Evolutionary conservation across 257 asterid genomes (phyloP), one percentile per base, ranked within the genome.

Genomic region (Solanum chaucha): DNA sequence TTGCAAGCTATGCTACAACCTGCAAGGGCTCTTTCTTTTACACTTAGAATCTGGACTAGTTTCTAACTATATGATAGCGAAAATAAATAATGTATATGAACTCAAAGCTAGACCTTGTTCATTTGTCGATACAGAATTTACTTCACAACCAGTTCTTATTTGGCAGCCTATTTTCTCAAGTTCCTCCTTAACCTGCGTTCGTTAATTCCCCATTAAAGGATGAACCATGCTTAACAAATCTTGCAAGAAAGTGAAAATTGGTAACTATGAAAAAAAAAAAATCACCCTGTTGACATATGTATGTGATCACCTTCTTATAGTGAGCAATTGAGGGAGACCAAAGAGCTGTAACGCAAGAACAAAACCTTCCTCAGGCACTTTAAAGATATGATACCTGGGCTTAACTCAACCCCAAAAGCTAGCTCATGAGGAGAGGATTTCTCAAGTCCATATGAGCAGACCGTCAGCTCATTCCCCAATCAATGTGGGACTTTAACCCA

Each of bases 291-390:
- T 88, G n/a, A 94, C 61, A 15, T 51, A 0, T 15, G 61, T 94
- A 59, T 93, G 91, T 5, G 98, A 95, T 10, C 93, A 92, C 93
- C 93, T 85, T 91, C 91, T 94, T n/a, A 95, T 94, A 0, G 98
- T 93, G 51, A 95, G 96, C 96, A 98, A 95, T 55, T 93, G 98
- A 75, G 98, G 98, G 68, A 98, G 93, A 61, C 95, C 97, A 86
- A 95, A 90, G 70, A 96, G 92, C 99, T 96, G 51, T 8, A 32
- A 12, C 41, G 10, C 20, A 82, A 20, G 65, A 40, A 15, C 32
- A 11, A 85, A 38, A 30, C 3, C 19, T 48, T 22, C 13, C 4
- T 74, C 51, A 72, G 13, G 8, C 7, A 35, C 19, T 51, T 51
- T 0, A 51, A 51, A 51, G 8, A 14, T 15, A 51, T 51, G 3